Evolutionary conservation across 441 rosid species (phyloP).

Genomic region (Raphanus hybrid): DNA sequence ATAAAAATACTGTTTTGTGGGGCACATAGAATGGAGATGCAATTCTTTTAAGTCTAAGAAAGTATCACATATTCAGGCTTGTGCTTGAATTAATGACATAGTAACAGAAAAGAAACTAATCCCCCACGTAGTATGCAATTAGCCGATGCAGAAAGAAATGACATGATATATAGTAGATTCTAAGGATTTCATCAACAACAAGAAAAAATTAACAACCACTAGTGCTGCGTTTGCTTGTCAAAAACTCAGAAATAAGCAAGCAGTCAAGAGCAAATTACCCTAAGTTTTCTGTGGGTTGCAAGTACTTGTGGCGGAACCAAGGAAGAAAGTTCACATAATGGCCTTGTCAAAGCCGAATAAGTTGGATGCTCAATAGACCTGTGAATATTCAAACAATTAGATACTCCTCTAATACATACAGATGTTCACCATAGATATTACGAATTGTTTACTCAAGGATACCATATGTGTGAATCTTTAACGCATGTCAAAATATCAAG

Average conservation of each 20-base stretch:
- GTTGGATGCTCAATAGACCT: slow-evolving; percentile 99
- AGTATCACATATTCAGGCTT: slow-evolving; percentile 1
- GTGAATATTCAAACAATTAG: slow-evolving; percentile 38
- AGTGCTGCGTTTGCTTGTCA: neutral
- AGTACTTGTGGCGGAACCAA: slow-evolving; percentile 90
- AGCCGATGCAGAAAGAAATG: slow-evolving; percentile 26
- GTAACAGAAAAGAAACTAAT: neutral
- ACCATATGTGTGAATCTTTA: slow-evolving; percentile 99
- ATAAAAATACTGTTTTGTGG: slow-evolving; percentile 7
- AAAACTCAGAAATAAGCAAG: slow-evolving; percentile 23
- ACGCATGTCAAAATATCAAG: slow-evolving; percentile 95
- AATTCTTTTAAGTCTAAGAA: slow-evolving; percentile 8
- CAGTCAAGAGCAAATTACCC: slow-evolving; percentile 57
- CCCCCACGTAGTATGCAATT: neutral
- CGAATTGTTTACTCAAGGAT: slow-evolving; percentile 28
- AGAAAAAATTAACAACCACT: too few species aligned
- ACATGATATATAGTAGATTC: slow-evolving; percentile 3
- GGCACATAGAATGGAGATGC: slow-evolving; percentile 4
- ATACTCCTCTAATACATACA: slow-evolving; percentile 20
- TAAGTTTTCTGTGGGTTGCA: slow-evolving; percentile 91
- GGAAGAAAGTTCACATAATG: slow-evolving; percentile 96
- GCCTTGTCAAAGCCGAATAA: slow-evolving; percentile 95
- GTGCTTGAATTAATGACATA: slow-evolving; percentile 1
- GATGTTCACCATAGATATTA: slow-evolving; percentile 24
- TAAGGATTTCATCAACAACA: neutral